Percentiles rank a stretch among this genome's conserved stretches.
Conservation (phyloP, 2,329 filamentous ascomycete genomes). For the Phyllosticta citrichinensis region DNA sequence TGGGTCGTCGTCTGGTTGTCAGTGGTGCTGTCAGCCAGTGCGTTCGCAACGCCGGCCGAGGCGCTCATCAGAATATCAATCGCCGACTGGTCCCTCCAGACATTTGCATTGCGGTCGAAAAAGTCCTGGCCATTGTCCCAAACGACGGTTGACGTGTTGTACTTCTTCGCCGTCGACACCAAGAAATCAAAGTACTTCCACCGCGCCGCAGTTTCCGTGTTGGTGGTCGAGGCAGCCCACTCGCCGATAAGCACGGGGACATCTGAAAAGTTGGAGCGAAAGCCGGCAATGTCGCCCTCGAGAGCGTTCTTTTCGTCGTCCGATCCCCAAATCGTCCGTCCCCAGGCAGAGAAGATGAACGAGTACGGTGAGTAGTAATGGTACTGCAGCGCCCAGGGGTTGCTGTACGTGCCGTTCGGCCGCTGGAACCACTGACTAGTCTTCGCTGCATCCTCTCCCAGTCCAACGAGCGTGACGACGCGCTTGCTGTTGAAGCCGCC, state of each 20-base stretch:
- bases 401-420: slow-evolving; percentile 34
- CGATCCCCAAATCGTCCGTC: slow-evolving; percentile 51
- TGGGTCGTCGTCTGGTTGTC: slow-evolving; percentile 38
- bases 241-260: slow-evolving; percentile 50
- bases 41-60: slow-evolving; percentile 36
- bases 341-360: slow-evolving; percentile 40
- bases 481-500: slow-evolving; percentile 47
- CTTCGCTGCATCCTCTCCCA: slow-evolving; percentile 41
- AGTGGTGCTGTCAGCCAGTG: slow-evolving; percentile 42
- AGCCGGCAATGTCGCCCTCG: slow-evolving; percentile 39
- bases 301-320: slow-evolving; percentile 42
- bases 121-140: slow-evolving; percentile 53
- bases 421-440: slow-evolving; percentile 47
- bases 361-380: slow-evolving; percentile 50
- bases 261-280: slow-evolving; percentile 45
- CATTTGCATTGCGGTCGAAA: slow-evolving; percentile 38
- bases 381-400: slow-evolving; percentile 51
- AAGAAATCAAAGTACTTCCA: slow-evolving; percentile 51
- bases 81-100: slow-evolving; percentile 43
- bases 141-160: slow-evolving; percentile 42
- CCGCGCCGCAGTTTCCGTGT: slow-evolving; percentile 45
- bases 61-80: slow-evolving; percentile 40
- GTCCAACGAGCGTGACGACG: slow-evolving; percentile 47
- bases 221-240: slow-evolving; percentile 41
- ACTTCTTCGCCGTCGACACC: slow-evolving; percentile 37